Base-by-base conservation (phyloP, 768 basidiomycete species). In the Panaeolus papilionaceus region DNA sequence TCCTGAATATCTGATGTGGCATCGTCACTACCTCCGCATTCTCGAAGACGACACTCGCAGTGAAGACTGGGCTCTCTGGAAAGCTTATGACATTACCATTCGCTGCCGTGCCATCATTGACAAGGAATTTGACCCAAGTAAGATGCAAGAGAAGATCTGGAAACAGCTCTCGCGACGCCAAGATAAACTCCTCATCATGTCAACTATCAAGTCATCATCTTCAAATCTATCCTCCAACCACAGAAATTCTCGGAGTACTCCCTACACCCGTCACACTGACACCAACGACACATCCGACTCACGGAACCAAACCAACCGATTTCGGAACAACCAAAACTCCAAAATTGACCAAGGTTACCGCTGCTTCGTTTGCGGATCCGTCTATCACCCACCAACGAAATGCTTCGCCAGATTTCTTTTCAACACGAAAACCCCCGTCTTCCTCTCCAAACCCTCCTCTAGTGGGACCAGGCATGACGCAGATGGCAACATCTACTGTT, bases 41-140 rank as follows among this genome's bases (percentile, higher is more conserved):
- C 38, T 40, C 0, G 23, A 66, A 26, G 37, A 66, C 9, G 38
- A 16, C 16, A 66, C 58, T 1, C 23, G 54, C 0, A 23, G 38
- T 16, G 2, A n/a, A 1, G 9, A 61, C 11, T 66, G 65, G 65
- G 9, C 20, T 0, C 8, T 66, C 1, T 66, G 65, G 65, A 14
- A 61, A 18, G 58, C 54, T 9, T 66, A 66, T 45, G 65, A 61
- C 26, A 65, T 51, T 3, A 49, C 51, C 39, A 42, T 65, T 4
- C 51, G 39, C 2, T 38, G 51, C 26, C 58, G 26, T 8, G 47
- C 65, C 2, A 38, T 44, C 0, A 45, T 45, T n/a, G 16, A 45
- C 44, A 45, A 45, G 16, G 44, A 45, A 12, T 45, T 45, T 45
- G 44, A 45, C 16, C 44, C 44, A 14, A n/a, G 44, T 45, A 5